phyloP scores from a whole-genome alignment of 148 eudicot genomes.

The Limonium bicolor region DNA sequence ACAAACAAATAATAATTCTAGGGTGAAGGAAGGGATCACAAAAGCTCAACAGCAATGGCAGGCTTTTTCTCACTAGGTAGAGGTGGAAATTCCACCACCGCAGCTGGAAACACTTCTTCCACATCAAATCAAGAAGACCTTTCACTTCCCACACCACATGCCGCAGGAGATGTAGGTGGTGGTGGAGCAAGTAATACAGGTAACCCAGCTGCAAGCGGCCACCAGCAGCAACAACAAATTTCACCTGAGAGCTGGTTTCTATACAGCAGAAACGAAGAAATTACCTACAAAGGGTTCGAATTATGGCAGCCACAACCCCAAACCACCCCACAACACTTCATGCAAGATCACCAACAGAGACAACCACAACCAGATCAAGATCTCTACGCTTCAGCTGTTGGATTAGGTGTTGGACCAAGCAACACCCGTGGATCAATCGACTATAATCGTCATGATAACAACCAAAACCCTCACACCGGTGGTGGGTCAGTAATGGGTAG shows the following conservation, averaged over 20 bases:
- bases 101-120: slow-evolving; percentile 5
- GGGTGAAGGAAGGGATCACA: not conserved
- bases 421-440: too few species aligned
- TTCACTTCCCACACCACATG: too few species aligned
- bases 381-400: slow-evolving; percentile 3
- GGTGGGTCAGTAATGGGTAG: not conserved
- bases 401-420: slow-evolving; percentile 2
- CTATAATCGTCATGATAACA: too few species aligned
- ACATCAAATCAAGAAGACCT: not conserved
- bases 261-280: slow-evolving; percentile 37
- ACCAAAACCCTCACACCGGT: too few species aligned
- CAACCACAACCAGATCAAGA: not conserved
- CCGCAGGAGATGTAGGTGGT: not conserved
- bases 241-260: slow-evolving; percentile 9
- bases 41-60: slow-evolving; percentile 25
- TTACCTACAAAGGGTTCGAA: slow-evolving; percentile 45
- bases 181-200: slow-evolving; percentile 2
- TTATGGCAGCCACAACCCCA: slow-evolving; percentile 57
- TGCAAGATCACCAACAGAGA: not conserved
- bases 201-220: not conserved
- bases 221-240: not conserved
- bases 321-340: slow-evolving; percentile 12
- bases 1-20: too few species aligned
- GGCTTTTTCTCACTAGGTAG: slow-evolving; percentile 61
- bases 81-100: not conserved